Conservation (phyloP, 306 rosid genomes). For the Abrus precatorius region DNA sequence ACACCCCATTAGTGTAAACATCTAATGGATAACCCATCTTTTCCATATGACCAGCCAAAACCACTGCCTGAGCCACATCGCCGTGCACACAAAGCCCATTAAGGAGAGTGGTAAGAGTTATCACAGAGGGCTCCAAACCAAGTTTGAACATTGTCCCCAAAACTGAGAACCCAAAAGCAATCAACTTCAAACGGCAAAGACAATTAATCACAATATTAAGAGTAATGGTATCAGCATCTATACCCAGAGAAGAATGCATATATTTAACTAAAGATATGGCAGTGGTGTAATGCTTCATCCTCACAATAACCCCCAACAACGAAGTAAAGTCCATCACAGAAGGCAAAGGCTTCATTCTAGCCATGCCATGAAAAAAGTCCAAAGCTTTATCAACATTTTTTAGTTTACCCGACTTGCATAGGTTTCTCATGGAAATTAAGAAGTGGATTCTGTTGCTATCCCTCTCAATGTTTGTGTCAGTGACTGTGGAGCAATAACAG, state of each 20-base stretch:
- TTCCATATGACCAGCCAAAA: slow-evolving; percentile 38
- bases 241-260: slow-evolving; percentile 39
- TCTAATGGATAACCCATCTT: slow-evolving; percentile 40
- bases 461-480: neutral
- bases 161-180: slow-evolving; percentile 50
- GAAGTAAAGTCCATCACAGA: slow-evolving; percentile 50
- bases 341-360: slow-evolving; percentile 52
- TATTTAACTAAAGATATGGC: slow-evolving; percentile 48
- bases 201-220: slow-evolving; percentile 52
- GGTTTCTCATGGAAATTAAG: slow-evolving; percentile 43
- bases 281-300: slow-evolving; percentile 46
- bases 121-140: slow-evolving; percentile 51
- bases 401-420: slow-evolving; percentile 40
- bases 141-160: slow-evolving; percentile 52
- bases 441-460: slow-evolving; percentile 36
- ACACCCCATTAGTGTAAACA: slow-evolving; percentile 38
- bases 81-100: slow-evolving; percentile 50
- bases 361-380: slow-evolving; percentile 43
- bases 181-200: slow-evolving; percentile 41
- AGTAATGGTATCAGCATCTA: slow-evolving; percentile 41
- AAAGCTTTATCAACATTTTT: slow-evolving; percentile 39
- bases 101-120: slow-evolving; percentile 52
- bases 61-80: slow-evolving; percentile 41
- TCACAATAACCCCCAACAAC: slow-evolving; percentile 45
- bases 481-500: slow-evolving; percentile 3